These are phyloP conservation scores for Colletotrichum endophyticum DNA, from an alignment of 2,329 filamentous ascomycete species.

Conservation along the genomic window DNA sequence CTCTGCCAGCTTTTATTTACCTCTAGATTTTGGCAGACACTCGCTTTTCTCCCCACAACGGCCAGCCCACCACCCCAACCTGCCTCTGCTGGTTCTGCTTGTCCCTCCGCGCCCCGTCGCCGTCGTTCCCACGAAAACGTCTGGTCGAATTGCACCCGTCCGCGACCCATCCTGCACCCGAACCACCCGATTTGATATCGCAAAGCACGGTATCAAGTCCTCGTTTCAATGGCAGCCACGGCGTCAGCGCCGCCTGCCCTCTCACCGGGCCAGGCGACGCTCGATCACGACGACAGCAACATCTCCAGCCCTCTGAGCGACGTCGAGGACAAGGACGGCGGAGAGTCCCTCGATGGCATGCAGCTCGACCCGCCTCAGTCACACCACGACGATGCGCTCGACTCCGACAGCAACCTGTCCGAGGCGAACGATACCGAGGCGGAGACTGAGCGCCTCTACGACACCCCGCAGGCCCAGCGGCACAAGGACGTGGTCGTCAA, in stretches of 20 bases:
- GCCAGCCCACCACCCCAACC: conserved; percentile 16
- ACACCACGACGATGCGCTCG: conserved; percentile 32
- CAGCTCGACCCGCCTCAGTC: conserved; percentile 38
- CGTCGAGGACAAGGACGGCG: conserved; percentile 78
- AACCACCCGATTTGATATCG: neutral
- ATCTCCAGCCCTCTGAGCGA: conserved; percentile 93
- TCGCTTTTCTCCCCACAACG: conserved; percentile 4
- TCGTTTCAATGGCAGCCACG: conserved; percentile 55
- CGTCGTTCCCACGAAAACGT: conserved; percentile 17
- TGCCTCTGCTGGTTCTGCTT: conserved; percentile 18
- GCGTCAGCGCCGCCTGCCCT: conserved; percentile 54
- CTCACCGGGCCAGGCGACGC: conserved; percentile 48
- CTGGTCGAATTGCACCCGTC: conserved; percentile 8
- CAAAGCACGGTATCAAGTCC: neutral
- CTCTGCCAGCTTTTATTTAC: conserved; percentile 3
- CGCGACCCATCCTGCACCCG: neutral
- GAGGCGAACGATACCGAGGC: conserved; percentile 78
- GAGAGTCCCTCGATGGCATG: conserved; percentile 69
- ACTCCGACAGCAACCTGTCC: conserved; percentile 61
- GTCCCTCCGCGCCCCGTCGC: conserved; percentile 15
- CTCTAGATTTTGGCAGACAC: neutral
- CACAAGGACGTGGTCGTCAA: conserved; percentile 66
- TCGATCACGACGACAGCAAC: conserved; percentile 68
- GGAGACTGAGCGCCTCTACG: conserved; percentile 91
- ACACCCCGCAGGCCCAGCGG: conserved; percentile 76